Percentiles rank a stretch among this genome's conserved stretches.
Evolutionary conservation across 1,284 basidiomycete genomes (phyloP).

Genomic region (Boletellus deceptivus): DNA sequence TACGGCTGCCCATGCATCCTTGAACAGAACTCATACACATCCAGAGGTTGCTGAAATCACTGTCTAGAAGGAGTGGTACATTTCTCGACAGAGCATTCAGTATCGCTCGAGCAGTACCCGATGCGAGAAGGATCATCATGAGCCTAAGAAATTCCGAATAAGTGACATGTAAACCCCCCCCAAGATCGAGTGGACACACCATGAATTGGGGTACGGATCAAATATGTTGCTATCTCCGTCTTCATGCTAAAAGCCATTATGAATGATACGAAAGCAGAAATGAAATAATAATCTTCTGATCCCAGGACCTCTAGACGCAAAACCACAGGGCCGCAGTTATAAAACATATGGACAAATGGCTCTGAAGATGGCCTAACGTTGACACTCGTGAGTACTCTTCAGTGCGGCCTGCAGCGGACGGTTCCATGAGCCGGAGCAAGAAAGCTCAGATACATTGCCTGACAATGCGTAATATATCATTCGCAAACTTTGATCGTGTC

Average conservation of each 20-base stretch:
- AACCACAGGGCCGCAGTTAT: background rate
- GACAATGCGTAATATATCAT: background rate
- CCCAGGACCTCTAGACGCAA: no score
- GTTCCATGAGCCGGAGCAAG: background rate
- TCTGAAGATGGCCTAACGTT: no score
- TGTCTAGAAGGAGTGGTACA: background rate
- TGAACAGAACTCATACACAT: background rate
- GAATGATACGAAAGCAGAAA: background rate
- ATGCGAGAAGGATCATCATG: background rate
- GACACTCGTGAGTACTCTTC: background rate
- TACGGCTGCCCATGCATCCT: background rate
- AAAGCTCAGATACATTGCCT: background rate
- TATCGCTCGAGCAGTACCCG: background rate
- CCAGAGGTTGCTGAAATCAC: background rate
- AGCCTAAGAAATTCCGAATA: background rate
- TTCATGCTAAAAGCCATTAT: background rate
- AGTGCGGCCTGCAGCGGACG: background rate
- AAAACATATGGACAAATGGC: background rate
- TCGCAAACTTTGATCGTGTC: background rate
- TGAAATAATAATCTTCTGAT: no score
- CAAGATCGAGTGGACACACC: slow-evolving; percentile 1
- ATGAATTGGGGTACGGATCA: slow-evolving; percentile 25
- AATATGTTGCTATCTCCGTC: background rate
- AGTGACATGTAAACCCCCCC: no score
- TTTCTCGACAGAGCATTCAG: background rate